Percentiles rank a stretch among this genome's conserved stretches.
Conservation (phyloP, 208 protist species). For the Trichomonas gallinae region DNA sequence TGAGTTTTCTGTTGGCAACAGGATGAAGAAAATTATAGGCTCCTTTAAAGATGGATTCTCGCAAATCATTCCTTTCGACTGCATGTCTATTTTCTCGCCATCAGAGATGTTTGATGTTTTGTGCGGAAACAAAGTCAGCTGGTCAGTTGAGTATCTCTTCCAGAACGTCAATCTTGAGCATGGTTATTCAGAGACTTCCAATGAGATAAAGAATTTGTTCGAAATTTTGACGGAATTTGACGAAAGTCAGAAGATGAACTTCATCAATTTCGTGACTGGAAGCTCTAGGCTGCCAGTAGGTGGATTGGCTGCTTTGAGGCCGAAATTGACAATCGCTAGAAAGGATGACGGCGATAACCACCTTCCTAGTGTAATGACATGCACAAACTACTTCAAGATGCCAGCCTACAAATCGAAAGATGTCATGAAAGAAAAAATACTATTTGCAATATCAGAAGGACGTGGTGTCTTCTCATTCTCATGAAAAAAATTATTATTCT, state of each 20-base stretch:
- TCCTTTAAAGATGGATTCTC: neutral
- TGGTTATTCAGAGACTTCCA: neutral
- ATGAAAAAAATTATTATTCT: neutral
- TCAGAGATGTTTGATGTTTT: neutral
- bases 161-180: neutral
- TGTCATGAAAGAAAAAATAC: neutral
- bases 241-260: neutral
- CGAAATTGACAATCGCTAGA: neutral
- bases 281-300: neutral
- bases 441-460: neutral
- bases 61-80: neutral
- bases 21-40: neutral
- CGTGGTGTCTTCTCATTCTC: neutral
- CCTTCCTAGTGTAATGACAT: neutral
- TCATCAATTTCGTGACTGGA: neutral
- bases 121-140: neutral
- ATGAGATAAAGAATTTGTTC: neutral
- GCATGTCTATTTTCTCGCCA: neutral
- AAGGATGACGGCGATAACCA: neutral
- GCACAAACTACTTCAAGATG: slow-evolving; percentile 7
- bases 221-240: neutral
- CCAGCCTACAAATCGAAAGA: neutral
- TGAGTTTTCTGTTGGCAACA: neutral
- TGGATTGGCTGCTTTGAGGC: neutral
- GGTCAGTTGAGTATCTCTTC: neutral